Percentiles rank a stretch among this genome's conserved stretches.
Evolutionary conservation across 148 eudicot genomes (phyloP).

Genomic region (Rhododendron molle): DNA sequence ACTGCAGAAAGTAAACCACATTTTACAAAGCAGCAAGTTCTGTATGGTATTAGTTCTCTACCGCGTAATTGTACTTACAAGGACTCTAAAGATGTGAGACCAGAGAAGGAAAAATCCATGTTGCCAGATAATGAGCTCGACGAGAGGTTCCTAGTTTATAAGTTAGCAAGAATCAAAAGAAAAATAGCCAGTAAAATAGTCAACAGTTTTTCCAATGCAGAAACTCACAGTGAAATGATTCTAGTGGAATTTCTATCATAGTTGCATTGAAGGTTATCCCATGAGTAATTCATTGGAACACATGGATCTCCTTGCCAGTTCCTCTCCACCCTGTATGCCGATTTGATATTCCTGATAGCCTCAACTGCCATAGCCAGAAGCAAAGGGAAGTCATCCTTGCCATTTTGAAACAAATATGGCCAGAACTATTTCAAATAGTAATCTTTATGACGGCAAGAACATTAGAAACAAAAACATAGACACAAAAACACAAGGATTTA

Average conservation of each 20-base stretch:
- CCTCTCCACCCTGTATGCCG: conserved; percentile 18
- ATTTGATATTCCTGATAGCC: conserved; percentile 32
- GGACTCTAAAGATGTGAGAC: not conserved
- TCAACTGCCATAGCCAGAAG: conserved; percentile 16
- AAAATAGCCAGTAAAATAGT: not conserved
- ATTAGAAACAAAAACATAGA: not conserved
- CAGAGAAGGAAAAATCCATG: not conserved
- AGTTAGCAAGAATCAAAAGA: not conserved
- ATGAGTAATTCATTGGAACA: conserved; percentile 18
- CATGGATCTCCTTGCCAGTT: conserved; percentile 64
- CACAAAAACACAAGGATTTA: too few species aligned
- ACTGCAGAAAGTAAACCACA: not conserved
- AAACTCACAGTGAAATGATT: not conserved
- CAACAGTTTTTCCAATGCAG: not conserved
- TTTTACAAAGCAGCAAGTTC: not conserved
- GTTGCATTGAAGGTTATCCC: not conserved
- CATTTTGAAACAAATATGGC: not conserved
- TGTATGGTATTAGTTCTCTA: not conserved
- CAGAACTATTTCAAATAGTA: not conserved
- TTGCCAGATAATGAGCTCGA: not conserved
- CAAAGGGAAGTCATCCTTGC: not conserved
- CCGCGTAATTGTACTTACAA: not conserved
- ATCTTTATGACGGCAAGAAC: not conserved
- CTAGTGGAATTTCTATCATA: not conserved
- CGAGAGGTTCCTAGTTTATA: not conserved